A percentile compares a stretch with the other conserved stretches of the same genome.
phyloP scores from a whole-genome alignment of 2,329 filamentous ascomycete species.

The Sordariomycetes sp. region DNA sequence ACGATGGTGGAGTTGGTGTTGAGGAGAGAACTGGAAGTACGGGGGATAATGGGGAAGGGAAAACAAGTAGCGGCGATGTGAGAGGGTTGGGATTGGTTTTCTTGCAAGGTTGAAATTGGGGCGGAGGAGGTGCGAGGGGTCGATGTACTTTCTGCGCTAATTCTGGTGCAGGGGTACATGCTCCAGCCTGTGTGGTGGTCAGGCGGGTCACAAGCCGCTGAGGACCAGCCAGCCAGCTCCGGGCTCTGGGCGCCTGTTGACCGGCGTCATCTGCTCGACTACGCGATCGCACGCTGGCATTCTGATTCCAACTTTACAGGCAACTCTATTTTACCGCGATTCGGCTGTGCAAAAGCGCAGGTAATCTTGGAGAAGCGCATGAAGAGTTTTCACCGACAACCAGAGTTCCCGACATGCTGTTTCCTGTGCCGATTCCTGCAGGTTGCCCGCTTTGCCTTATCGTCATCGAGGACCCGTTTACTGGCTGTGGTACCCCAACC shows the following conservation, averaged over 20 bases:
- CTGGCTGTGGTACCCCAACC: background rate
- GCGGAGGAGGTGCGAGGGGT: slow-evolving; percentile 4
- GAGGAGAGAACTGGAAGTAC: slow-evolving; percentile 2
- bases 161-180: background rate
- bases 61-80: slow-evolving; percentile 6
- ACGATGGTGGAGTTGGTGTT: slow-evolving; percentile 5
- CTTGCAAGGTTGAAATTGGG: slow-evolving; percentile 3
- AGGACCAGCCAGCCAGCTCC: background rate
- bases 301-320: background rate
- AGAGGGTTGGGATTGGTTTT: slow-evolving; percentile 4
- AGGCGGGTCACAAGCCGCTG: background rate
- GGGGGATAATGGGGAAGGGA: slow-evolving; percentile 2
- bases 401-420: background rate
- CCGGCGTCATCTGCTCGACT: background rate
- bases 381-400: background rate
- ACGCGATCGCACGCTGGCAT: background rate
- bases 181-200: background rate
- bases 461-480: background rate
- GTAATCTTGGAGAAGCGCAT: background rate
- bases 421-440: background rate
- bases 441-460: background rate
- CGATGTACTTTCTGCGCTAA: background rate
- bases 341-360: background rate
- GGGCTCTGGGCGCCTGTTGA: background rate
- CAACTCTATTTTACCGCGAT: background rate